These are phyloP conservation scores for Rhodofomes roseus DNA, from an alignment of 1,284 basidiomycete genomes.

Conservation along the genomic window DNA sequence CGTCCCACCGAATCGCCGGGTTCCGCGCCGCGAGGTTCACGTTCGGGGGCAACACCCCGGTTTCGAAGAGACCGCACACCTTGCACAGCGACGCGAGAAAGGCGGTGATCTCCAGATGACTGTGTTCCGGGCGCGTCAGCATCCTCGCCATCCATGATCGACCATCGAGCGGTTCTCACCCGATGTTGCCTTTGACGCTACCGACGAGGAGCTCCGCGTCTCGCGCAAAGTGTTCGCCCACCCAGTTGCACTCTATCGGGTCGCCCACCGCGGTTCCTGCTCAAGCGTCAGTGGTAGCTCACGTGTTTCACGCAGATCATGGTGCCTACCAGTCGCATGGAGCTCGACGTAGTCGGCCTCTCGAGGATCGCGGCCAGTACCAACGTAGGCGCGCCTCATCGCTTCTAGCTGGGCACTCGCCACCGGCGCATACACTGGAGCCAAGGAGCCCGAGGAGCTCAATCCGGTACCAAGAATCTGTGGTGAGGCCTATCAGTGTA, in stretches of 20 bases:
- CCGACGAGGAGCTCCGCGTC: conserved; percentile 34
- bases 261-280: conserved; percentile 43
- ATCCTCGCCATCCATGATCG: no score
- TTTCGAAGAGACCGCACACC: conserved; percentile 36
- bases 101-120: conserved; percentile 39
- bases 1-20: conserved; percentile 36
- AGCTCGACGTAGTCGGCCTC: conserved; percentile 48
- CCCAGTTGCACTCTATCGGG: conserved; percentile 47
- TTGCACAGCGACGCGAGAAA: conserved; percentile 43
- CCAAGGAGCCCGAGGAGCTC: conserved; percentile 34
- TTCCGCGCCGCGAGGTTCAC: conserved; percentile 34
- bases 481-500: no score
- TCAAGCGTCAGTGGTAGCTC: no score
- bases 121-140: no score
- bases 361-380: conserved; percentile 24
- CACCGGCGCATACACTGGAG: conserved; percentile 36
- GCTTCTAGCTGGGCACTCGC: conserved; percentile 33
- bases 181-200: conserved; percentile 47
- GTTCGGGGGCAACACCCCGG: conserved; percentile 35
- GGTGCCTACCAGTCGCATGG: conserved; percentile 41
- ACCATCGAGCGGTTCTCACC: no score
- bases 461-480: conserved; percentile 40
- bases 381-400: conserved; percentile 29
- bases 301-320: neutral
- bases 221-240: conserved; percentile 33